Base-by-base conservation (phyloP, 441 rosid species). In the Pelargonium hybrid region DNA sequence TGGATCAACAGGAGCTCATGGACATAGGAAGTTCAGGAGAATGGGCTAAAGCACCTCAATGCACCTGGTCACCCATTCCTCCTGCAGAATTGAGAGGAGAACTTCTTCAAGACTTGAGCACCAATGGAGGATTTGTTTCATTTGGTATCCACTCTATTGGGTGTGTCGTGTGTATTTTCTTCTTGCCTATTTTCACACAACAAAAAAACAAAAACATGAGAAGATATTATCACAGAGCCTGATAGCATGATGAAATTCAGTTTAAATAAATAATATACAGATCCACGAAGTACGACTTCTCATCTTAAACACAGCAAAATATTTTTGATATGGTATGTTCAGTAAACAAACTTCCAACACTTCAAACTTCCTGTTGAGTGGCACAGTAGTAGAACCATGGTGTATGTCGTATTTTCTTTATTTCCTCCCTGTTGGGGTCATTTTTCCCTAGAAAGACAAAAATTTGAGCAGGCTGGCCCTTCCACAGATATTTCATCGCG, bases 51-150 rank as follows among this genome's bases (percentile, higher is more conserved):
- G 94, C 82, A 72, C 98, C 97, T 70, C 87, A 80, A 0, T 90
- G 97, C 74, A 76, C 72, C 74, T 93, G 98, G 98, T 86, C 97
- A 69, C 90, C 94, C 17, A 85, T 93, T 74, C 97, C 97, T 75
- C 97, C 96, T 61, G 82, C 85, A 29, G 92, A 90, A 77, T 74
- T 89, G 78, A 87, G 88, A 81, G 97, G 98, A 59, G 96, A 90
- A 78, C 75, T 86, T 54, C 70, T 89, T 21, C 84, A 86, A 78
- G 97, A 89, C 78, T 74, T 90, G 72, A 90, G 87, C 79, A 92
- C 98, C 63, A 90, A 87, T 52, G 88, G 90, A 29, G 97, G 98
- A 67, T 92, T 92, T 67, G 87, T 90, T 71, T 84, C 91, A 67
- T 90, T 92, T 61, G 93, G 96, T 90, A 84, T 20, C 37, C 20